phyloP scores from a whole-genome alignment of 2,329 filamentous ascomycete genomes.

The Cladosporium sp. region DNA sequence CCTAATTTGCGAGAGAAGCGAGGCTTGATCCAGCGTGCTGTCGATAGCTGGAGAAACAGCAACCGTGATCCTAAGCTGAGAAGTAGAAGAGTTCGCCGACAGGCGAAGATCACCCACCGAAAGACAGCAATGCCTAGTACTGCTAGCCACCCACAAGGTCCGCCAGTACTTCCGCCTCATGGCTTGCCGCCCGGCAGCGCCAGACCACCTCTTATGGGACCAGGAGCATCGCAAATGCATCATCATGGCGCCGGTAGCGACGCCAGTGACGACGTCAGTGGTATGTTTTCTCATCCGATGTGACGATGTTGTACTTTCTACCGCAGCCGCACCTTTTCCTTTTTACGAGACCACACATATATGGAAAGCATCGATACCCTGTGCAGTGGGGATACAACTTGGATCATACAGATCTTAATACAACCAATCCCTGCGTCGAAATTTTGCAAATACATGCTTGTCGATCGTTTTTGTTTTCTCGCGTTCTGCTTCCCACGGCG shows the following conservation, averaged over 20 bases:
- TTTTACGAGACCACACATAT: constrained; percentile 20
- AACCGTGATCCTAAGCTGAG: constrained; percentile 91
- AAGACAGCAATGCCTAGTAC: constrained; percentile 24
- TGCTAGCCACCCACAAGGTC: constrained; percentile 60
- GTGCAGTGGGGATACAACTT: constrained; percentile 24
- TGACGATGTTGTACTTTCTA: constrained; percentile 48
- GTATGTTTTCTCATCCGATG: constrained; percentile 92
- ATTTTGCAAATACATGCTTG: constrained; percentile 16
- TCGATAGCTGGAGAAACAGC: constrained; percentile 98
- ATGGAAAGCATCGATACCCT: constrained; percentile 21
- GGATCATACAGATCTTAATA: constrained; percentile 14
- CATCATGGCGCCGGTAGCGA: constrained; percentile 68
- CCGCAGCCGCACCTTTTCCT: constrained; percentile 15
- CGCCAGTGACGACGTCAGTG: constrained; percentile 74
- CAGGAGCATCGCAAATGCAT: constrained; percentile 49
- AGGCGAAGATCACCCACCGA: constrained; percentile 91
- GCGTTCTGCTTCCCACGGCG: constrained; percentile 27
- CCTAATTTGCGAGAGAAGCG: constrained; percentile 86
- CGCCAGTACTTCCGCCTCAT: constrained; percentile 59
- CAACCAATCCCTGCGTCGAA: constrained; percentile 4
- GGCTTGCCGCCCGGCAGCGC: constrained; percentile 54
- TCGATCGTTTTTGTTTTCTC: constrained; percentile 28
- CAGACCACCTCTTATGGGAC: constrained; percentile 61
- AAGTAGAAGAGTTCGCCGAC: constrained; percentile 84
- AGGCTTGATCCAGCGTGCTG: constrained; percentile 90